Conservation (phyloP, 768 basidiomycete species). For the Psilocybe cubensis region DNA sequence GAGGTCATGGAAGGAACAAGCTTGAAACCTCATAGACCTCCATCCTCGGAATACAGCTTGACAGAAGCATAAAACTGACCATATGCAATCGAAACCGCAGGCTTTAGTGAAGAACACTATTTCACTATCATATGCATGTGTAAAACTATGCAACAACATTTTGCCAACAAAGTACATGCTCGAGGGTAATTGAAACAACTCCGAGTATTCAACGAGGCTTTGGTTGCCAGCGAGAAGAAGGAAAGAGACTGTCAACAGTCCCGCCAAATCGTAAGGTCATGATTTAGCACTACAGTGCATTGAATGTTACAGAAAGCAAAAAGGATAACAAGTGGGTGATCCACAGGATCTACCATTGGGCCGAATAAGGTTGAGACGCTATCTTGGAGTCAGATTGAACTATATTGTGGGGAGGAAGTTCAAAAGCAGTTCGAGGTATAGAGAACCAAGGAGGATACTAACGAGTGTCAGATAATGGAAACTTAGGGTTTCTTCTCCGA, state of each 20-base stretch:
- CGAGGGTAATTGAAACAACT: neutral
- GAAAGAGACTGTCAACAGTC: neutral
- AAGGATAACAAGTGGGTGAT: neutral
- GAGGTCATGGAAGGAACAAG: neutral
- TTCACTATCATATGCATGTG: neutral
- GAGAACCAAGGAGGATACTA: neutral
- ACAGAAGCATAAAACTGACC: neutral
- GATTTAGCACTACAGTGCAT: neutral
- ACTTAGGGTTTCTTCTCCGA: slow-evolving; percentile 3
- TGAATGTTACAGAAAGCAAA: neutral
- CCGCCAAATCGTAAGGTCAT: neutral
- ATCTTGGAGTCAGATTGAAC: slow-evolving; percentile 8
- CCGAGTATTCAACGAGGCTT: neutral
- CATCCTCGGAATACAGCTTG: neutral
- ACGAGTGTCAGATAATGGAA: slow-evolving; percentile 4
- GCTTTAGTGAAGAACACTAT: neutral
- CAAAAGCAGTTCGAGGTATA: neutral
- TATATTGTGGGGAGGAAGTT: neutral
- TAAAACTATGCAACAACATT: neutral
- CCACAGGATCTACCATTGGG: slow-evolving; percentile 3
- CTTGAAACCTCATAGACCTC: too few species aligned
- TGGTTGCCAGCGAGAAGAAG: neutral
- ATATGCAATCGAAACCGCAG: neutral
- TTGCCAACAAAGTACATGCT: neutral
- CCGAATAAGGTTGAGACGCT: neutral